Conservation (phyloP, 352 stramenopile species). For the Phytophthora rubi region DNA sequence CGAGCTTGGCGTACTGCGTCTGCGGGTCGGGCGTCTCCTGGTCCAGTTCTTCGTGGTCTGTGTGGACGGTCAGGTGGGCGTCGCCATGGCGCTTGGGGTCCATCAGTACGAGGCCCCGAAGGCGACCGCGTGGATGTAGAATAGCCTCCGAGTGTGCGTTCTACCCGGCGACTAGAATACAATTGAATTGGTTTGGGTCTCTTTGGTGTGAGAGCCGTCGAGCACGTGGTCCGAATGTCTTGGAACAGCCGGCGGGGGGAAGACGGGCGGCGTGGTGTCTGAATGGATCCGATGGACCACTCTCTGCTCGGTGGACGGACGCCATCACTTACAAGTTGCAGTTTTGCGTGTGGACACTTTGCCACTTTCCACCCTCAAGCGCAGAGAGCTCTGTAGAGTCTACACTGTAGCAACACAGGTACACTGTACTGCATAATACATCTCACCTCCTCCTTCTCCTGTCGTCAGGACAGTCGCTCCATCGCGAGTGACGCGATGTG, state of each 20-base stretch:
- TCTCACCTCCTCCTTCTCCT: not conserved
- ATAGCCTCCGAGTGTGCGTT: not conserved
- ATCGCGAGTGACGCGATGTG: not conserved
- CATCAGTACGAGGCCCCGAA: not conserved
- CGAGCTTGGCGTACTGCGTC: constrained; percentile 42
- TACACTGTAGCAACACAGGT: too few species aligned
- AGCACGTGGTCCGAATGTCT: not conserved
- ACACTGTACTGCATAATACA: too few species aligned
- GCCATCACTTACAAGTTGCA: not conserved
- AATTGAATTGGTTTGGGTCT: not conserved
- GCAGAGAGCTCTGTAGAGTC: too few species aligned
- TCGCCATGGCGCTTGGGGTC: not conserved
- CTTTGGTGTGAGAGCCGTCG: not conserved
- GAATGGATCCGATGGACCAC: not conserved
- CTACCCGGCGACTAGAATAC: too few species aligned
- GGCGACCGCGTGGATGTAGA: not conserved
- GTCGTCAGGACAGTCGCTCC: not conserved
- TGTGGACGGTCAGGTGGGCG: not conserved
- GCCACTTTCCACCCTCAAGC: not conserved
- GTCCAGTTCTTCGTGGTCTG: constrained; percentile 14
- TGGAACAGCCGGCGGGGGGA: not conserved
- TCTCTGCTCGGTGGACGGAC: not conserved
- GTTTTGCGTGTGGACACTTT: not conserved
- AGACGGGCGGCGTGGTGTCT: not conserved
- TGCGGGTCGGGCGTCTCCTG: not conserved